Conservation (phyloP, 2,329 filamentous ascomycete species). For the Talaromyces atroroseus region DNA sequence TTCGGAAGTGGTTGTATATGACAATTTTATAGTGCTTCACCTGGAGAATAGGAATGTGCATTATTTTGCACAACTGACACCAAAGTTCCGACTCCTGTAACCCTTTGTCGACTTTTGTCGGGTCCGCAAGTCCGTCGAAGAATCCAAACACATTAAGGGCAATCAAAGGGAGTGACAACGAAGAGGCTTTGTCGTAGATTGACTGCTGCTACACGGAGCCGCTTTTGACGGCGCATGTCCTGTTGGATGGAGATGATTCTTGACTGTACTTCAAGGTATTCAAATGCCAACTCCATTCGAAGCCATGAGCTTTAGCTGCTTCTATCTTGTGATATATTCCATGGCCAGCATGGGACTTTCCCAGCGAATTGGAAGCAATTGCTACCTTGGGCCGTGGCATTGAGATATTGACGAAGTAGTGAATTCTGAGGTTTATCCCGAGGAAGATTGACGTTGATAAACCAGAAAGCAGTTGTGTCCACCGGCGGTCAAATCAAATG, state of each 20-base stretch:
- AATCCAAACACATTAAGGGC: slow-evolving; percentile 16
- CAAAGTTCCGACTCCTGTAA: slow-evolving; percentile 16
- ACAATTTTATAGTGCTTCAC: slow-evolving; percentile 7
- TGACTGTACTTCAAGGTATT: slow-evolving; percentile 29
- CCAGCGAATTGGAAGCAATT: slow-evolving; percentile 15
- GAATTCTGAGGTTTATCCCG: neutral
- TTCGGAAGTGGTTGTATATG: slow-evolving; percentile 16
- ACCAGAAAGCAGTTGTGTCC: too few species aligned
- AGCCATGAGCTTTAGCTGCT: slow-evolving; percentile 22
- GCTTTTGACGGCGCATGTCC: slow-evolving; percentile 15
- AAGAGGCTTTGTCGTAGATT: slow-evolving; percentile 13
- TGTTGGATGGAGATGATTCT: neutral
- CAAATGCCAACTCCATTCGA: slow-evolving; percentile 34
- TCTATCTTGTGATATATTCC: slow-evolving; percentile 15
- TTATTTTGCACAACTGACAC: slow-evolving; percentile 14
- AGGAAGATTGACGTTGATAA: too few species aligned
- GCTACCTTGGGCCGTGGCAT: slow-evolving; percentile 9
- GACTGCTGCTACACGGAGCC: slow-evolving; percentile 24
- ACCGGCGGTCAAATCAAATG: too few species aligned
- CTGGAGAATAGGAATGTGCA: slow-evolving; percentile 15
- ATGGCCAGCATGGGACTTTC: slow-evolving; percentile 16
- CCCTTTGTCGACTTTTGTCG: slow-evolving; percentile 6
- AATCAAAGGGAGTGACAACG: slow-evolving; percentile 11
- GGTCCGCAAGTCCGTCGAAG: slow-evolving; percentile 12
- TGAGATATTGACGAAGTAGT: neutral